Evolutionary conservation across 2,329 filamentous ascomycete genomes (phyloP), one percentile per base, ranked within the genome.

Genomic region (Sporothrix protearum): DNA sequence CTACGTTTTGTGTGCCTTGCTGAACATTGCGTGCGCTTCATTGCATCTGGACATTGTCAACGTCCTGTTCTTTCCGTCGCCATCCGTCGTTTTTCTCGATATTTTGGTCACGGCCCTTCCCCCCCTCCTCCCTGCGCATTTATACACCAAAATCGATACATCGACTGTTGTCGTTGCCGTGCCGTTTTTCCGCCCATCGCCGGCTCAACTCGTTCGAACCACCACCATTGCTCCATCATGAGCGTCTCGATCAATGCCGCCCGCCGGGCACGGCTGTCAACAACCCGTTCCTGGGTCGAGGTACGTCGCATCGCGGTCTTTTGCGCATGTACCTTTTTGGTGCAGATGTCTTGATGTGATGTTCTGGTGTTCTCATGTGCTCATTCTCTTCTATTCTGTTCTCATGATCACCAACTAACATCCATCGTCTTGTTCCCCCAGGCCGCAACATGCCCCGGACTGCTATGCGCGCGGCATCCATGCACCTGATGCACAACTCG

Each of bases 171-270:
- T 28, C 45, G 28, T 67, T 51, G 61, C 28, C 28, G 19, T 30
- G 28, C 45, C 22, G 45, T 45, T 33, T 8, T 6, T 67, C 8
- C 19, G 64, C 30, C 36, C 45, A 33, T 63, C 45, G 55, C 53
- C 68, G 55, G 42, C 57, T 25, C 57, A 2, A 7, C 42, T 16
- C 6, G 19, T 36, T 53, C 45, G n/a, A 25, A 49, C 39, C 30
- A n/a, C 12, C n/a, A n/a, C 53, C 49, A 39, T 33, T 51, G 36
- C 45, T 57, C 57, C 70, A 78, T 57, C 75, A 88, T 88, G 86
- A 88, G 86, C 83, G 83, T 85, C 77, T 87, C 86, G 64, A 82
- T 86, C 73, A 83, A 79, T 77, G 83, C 86, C 77, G 86, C 85
- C 80, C 85, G 85, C 73, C 82, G 85, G 82, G 86, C 36, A 73